phyloP scores from a whole-genome alignment of 129 eudicot genomes.

The Flaveria brownii region DNA sequence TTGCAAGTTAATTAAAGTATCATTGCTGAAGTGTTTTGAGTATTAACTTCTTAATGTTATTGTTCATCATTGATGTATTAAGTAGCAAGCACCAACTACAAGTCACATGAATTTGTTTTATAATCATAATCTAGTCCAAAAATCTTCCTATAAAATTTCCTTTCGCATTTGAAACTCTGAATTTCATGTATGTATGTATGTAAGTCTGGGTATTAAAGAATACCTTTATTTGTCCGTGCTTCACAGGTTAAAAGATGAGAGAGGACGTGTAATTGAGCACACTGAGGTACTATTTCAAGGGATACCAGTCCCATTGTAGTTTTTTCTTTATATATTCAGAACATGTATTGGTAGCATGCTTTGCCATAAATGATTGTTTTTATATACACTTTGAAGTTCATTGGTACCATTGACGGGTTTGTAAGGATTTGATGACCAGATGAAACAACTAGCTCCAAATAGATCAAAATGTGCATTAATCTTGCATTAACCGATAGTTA shows the following conservation, averaged over 20 bases:
- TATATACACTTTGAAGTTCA: neutral
- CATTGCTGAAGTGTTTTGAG: neutral
- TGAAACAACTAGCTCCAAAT: neutral
- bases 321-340: neutral
- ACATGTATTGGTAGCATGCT: neutral
- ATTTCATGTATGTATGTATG: neutral
- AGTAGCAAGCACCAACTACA: neutral
- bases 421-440: neutral
- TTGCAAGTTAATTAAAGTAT: too few relatives aligned
- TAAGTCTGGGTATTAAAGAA: neutral
- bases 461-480: neutral
- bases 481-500: too few relatives aligned
- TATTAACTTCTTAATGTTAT: neutral
- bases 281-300: conserved; percentile 29
- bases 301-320: neutral
- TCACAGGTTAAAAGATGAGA: conserved; percentile 31
- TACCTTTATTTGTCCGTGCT: conserved; percentile 10
- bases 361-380: neutral
- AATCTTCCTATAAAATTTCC: neutral
- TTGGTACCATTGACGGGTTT: neutral
- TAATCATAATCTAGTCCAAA: neutral
- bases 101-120: too few relatives aligned
- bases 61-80: neutral
- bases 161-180: neutral
- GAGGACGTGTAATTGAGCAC: conserved; percentile 32